Conservation (phyloP, 2,329 filamentous ascomycete species). For the Botryotinia convoluta region DNA sequence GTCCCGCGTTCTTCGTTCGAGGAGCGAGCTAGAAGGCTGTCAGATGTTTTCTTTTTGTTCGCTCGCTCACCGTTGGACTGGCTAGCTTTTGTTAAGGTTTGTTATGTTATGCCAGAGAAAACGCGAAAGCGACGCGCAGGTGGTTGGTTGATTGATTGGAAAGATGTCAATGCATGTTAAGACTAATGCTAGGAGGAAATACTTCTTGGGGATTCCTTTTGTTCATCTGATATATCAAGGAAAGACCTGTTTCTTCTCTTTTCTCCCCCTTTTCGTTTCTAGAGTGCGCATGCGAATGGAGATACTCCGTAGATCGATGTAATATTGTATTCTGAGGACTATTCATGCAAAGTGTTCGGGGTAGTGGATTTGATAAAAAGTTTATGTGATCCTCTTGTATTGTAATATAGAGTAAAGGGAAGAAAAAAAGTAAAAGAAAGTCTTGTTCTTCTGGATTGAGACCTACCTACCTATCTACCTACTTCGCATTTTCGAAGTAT, state of each 20-base stretch:
- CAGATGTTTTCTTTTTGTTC: neutral
- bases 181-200: neutral
- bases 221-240: conserved; percentile 14
- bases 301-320: neutral
- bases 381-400: neutral
- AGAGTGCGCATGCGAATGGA: neutral
- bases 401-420: neutral
- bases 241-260: neutral
- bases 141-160: neutral
- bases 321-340: neutral
- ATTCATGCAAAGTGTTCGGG: neutral
- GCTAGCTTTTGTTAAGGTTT: neutral
- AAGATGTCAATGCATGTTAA: neutral
- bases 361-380: neutral
- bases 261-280: neutral
- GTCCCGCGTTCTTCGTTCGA: neutral
- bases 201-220: neutral
- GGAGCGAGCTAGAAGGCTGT: conserved; percentile 8
- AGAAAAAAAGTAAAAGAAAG: neutral
- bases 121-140: neutral
- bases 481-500: neutral
- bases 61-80: neutral
- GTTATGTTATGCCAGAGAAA: neutral
- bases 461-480: neutral
- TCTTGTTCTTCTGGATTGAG: neutral